Conservation (phyloP, 495 filamentous ascomycete genomes). For the Talaromyces thailandensis region DNA sequence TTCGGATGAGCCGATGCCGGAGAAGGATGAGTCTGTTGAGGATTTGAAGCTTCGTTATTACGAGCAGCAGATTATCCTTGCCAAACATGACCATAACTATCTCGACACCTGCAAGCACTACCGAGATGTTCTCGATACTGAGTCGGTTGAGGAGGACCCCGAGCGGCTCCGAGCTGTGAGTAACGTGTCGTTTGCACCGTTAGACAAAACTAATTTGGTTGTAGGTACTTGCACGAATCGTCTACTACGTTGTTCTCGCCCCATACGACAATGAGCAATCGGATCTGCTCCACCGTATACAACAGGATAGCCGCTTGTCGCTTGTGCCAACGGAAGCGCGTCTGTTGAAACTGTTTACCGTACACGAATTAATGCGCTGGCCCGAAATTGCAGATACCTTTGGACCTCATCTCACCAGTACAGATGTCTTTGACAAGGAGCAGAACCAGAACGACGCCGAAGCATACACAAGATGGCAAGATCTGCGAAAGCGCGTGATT, state of each 20-base stretch:
- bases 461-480: constrained; percentile 76
- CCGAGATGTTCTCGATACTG: constrained; percentile 88
- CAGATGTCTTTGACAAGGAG: constrained; percentile 69
- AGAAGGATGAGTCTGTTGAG: constrained; percentile 81
- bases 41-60: constrained; percentile 95
- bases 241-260: constrained; percentile 94
- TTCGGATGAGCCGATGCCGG: constrained; percentile 64
- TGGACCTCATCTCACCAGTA: constrained; percentile 78
- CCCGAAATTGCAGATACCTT: constrained; percentile 80
- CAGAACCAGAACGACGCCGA: constrained; percentile 58
- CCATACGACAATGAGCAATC: constrained; percentile 98
- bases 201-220: constrained; percentile 16
- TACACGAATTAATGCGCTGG: constrained; percentile 97
- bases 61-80: constrained; percentile 87
- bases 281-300: constrained; percentile 89
- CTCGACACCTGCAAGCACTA: constrained; percentile 97
- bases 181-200: constrained; percentile 5
- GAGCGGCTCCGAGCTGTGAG: constrained; percentile 75
- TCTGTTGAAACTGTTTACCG: constrained; percentile 86
- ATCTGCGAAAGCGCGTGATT: constrained; percentile 93
- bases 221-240: constrained; percentile 82
- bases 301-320: constrained; percentile 53
- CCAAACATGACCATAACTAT: constrained; percentile 96
- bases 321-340: constrained; percentile 65
- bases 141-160: constrained; percentile 83